Evolutionary conservation across 1,284 basidiomycete genomes (phyloP).

Genomic region (Hemileia vastatrix): DNA sequence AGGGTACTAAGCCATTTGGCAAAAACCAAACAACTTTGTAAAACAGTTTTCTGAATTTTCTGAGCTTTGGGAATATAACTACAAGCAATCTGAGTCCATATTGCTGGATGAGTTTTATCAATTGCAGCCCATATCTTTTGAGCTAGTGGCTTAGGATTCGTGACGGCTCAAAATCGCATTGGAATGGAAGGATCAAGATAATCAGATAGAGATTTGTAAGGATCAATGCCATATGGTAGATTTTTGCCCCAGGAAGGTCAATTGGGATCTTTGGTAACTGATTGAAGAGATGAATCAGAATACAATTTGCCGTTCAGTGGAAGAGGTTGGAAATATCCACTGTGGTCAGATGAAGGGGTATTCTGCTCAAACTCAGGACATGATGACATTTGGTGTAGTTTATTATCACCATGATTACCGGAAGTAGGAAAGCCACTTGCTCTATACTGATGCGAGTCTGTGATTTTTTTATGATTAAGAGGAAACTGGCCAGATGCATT

Average conservation of each 20-base stretch:
- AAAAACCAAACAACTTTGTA: conserved; percentile 50
- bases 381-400: too few species aligned
- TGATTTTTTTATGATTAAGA: too few species aligned
- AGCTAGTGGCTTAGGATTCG: conserved; percentile 21
- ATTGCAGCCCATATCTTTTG: conserved; percentile 27
- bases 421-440: too few species aligned
- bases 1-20: conserved; percentile 66
- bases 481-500: too few species aligned
- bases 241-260: conserved; percentile 19
- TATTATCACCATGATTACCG: too few species aligned
- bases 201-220: conserved; percentile 11
- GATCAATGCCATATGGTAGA: conserved; percentile 19
- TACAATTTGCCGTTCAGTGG: not conserved
- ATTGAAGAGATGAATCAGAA: not conserved
- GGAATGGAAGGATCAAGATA: conserved; percentile 15
- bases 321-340: not conserved
- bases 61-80: conserved; percentile 43
- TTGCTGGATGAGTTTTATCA: conserved; percentile 38
- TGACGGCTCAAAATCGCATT: conserved; percentile 6
- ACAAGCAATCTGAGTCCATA: conserved; percentile 42
- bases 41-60: conserved; percentile 37
- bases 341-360: too few species aligned
- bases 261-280: not conserved
- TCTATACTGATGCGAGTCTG: too few species aligned
- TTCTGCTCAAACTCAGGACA: too few species aligned